phyloP scores from a whole-genome alignment of 805 yeast genomes.

The Kodamaea laetipori region DNA sequence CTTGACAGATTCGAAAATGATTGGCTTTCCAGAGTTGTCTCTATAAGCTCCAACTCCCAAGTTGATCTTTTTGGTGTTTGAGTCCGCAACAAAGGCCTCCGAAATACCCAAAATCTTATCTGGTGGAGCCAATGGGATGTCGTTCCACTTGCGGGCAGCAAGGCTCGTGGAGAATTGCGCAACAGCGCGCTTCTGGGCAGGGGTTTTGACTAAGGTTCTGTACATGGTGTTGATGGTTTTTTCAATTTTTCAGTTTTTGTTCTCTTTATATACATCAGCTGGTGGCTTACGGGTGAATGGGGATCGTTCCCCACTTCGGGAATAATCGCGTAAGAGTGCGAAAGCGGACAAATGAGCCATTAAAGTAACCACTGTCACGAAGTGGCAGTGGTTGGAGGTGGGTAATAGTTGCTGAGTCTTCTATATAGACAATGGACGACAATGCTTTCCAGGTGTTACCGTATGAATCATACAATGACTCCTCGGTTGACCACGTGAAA shows the following conservation, averaged over 20 bases:
- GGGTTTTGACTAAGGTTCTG: constrained; percentile 9
- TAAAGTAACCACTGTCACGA: too few relatives aligned
- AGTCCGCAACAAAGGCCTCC: constrained; percentile 70
- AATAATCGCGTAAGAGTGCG: too few relatives aligned
- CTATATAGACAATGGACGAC: too few relatives aligned
- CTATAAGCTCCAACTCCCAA: constrained; percentile 94
- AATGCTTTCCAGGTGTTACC: too few relatives aligned
- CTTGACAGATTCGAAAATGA: constrained; percentile 76
- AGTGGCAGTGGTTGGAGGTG: too few relatives aligned
- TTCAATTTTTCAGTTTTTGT: not conserved
- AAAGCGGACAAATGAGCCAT: too few relatives aligned
- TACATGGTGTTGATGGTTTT: constrained; percentile 6
- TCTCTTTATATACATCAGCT: constrained; percentile 7
- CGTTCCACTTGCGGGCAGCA: constrained; percentile 19
- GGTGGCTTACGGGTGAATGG: constrained; percentile 5
- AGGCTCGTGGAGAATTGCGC: constrained; percentile 12
- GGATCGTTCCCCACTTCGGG: constrained; percentile 9
- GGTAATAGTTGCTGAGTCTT: too few relatives aligned
- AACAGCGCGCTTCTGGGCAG: constrained; percentile 7
- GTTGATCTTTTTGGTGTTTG: constrained; percentile 57
- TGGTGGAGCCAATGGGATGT: constrained; percentile 63
- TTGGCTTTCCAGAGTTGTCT: constrained; percentile 84
- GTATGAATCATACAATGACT: not conserved
- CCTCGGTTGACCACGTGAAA: constrained; percentile 9
- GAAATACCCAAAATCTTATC: constrained; percentile 85